Evolutionary conservation across 495 filamentous ascomycete species (phyloP).

Genomic region (Trichoderma orchidacearum): DNA sequence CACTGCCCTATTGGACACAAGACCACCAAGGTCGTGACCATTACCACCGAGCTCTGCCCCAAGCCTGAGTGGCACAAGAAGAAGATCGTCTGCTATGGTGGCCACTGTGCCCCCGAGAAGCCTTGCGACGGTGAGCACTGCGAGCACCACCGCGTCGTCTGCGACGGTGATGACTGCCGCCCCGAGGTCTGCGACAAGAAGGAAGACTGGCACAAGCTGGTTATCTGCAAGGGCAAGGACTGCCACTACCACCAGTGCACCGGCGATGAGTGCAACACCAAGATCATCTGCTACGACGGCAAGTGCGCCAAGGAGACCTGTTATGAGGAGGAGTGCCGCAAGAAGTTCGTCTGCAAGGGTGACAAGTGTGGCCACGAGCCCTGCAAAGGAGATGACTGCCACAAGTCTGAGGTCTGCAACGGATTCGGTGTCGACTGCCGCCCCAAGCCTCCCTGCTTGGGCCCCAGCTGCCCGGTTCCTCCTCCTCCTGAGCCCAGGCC

Average conservation of each 20-base stretch:
- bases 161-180: not conserved
- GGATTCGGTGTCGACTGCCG: not conserved
- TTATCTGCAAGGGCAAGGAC: not conserved
- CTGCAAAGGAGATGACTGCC: not conserved
- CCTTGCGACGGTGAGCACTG: not conserved
- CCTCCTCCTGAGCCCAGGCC: not conserved
- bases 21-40: not conserved
- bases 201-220: not conserved
- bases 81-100: not conserved
- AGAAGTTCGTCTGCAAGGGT: slow-evolving; percentile 1
- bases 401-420: not conserved
- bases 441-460: not conserved
- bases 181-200: not conserved
- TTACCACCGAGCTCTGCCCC: not conserved
- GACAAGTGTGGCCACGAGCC: not conserved
- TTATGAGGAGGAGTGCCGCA: not conserved
- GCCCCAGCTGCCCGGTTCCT: not conserved
- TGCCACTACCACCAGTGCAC: not conserved
- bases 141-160: not conserved
- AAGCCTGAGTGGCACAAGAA: not conserved
- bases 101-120: not conserved
- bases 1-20: not conserved
- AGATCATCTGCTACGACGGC: not conserved
- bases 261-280: not conserved
- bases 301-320: not conserved